A percentile compares a stretch with the other conserved stretches of the same genome.
Conservation (phyloP, 345 rosid species). For the Trapa incisa region DNA sequence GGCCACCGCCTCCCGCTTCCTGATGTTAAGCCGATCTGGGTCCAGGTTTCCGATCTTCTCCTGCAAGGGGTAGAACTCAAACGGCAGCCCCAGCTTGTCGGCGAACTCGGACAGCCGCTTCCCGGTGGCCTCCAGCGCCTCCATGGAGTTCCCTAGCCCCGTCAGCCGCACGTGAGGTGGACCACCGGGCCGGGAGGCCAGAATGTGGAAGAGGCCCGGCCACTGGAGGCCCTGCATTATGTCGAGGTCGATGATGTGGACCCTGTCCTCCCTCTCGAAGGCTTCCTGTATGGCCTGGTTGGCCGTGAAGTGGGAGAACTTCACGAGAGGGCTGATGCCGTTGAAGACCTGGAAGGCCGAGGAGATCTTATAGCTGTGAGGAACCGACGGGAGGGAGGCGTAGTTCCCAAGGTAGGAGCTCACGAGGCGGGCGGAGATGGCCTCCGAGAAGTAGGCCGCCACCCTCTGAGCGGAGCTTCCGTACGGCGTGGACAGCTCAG, state of each 20-base stretch:
- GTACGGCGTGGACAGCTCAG: slow-evolving; percentile 78
- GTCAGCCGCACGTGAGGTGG: slow-evolving; percentile 92
- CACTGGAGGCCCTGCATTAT: slow-evolving; percentile 99
- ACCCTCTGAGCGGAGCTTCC: slow-evolving; percentile 97
- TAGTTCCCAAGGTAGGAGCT: slow-evolving; percentile 80
- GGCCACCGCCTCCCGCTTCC: slow-evolving; percentile 87
- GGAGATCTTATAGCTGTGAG: slow-evolving; percentile 69
- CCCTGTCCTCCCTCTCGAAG: slow-evolving; percentile 83
- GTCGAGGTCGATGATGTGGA: slow-evolving; percentile 88
- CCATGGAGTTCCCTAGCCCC: slow-evolving; percentile 81
- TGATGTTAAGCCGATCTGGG: slow-evolving; percentile 56
- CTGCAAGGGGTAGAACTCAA: slow-evolving; percentile 70
- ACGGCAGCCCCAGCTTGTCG: slow-evolving; percentile 69
- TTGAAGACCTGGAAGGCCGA: slow-evolving; percentile 98
- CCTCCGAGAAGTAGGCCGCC: slow-evolving; percentile 96
- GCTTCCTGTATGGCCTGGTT: slow-evolving; percentile 98
- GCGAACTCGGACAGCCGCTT: slow-evolving; percentile 88
- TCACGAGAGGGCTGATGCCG: slow-evolving; percentile 88
- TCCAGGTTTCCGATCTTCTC: slow-evolving; percentile 81
- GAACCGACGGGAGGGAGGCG: slow-evolving; percentile 60
- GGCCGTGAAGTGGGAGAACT: slow-evolving; percentile 97
- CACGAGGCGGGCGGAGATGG: slow-evolving; percentile 84
- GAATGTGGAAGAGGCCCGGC: slow-evolving; percentile 93
- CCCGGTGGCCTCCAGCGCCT: slow-evolving; percentile 87
- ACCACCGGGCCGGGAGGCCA: slow-evolving; percentile 86